Evolutionary conservation across 257 asterid genomes (phyloP).

Genomic region (Solanum neorickii): DNA sequence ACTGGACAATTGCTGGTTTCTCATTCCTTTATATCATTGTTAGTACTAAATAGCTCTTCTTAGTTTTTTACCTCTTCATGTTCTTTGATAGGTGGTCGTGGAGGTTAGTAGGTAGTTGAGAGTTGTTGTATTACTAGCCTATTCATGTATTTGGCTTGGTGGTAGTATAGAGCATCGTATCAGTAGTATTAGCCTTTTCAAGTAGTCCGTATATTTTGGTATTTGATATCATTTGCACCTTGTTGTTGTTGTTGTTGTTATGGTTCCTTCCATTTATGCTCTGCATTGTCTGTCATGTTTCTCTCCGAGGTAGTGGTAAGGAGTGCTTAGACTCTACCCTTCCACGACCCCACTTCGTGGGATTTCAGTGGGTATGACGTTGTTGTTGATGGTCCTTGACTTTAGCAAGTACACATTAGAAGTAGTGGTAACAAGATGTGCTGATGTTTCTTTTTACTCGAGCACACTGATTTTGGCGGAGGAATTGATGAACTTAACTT

Average conservation of each 20-base stretch:
- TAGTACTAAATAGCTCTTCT: constrained; percentile 2
- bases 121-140: not conserved
- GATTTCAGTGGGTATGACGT: not conserved
- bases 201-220: not conserved
- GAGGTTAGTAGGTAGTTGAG: not conserved
- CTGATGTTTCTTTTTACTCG: not conserved
- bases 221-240: not conserved
- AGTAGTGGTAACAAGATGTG: not conserved
- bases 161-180: not conserved
- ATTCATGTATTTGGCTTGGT: not conserved
- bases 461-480: not conserved
- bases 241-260: no score
- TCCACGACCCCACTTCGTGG: not conserved
- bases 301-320: not conserved
- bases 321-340: not conserved
- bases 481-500: not conserved
- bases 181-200: not conserved
- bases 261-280: no score
- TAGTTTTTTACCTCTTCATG: not conserved
- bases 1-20: constrained; percentile 58
- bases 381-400: not conserved
- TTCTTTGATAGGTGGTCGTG: not conserved
- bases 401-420: not conserved
- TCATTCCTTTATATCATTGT: constrained; percentile 50
- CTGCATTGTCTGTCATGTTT: not conserved